Evolutionary conservation across 1,139 yeast species (phyloP).

Genomic region (Petasospora rhodanensis): DNA sequence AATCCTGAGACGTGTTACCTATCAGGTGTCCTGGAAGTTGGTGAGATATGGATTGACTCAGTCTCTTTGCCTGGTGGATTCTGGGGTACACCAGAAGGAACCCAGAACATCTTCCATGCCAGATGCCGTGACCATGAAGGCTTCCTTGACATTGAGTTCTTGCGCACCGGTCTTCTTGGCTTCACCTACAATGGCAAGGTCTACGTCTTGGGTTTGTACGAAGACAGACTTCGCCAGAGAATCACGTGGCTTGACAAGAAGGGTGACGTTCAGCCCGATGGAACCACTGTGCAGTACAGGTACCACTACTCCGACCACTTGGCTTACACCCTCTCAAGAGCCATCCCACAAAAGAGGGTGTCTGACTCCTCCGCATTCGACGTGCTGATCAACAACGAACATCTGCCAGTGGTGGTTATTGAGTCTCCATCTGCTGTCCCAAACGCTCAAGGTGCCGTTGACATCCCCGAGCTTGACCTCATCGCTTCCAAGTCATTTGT

Average conservation of each 20-base stretch:
- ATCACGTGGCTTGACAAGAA: constrained; percentile 60
- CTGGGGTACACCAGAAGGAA: constrained; percentile 68
- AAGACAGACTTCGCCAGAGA: constrained; percentile 82
- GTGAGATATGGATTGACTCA: constrained; percentile 95
- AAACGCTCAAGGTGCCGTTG: constrained; percentile 34
- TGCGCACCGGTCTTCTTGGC: constrained; percentile 88
- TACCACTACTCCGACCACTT: constrained; percentile 83
- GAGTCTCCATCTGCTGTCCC: constrained; percentile 71
- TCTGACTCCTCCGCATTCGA: constrained; percentile 93
- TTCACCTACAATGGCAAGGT: constrained; percentile 84
- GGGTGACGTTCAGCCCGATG: constrained; percentile 15
- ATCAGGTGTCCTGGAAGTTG: constrained; percentile 74
- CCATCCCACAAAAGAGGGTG: constrained; percentile 60
- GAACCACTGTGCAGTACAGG: constrained; percentile 32
- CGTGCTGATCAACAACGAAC: constrained; percentile 76
- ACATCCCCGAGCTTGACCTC: constrained; percentile 59
- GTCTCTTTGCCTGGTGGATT: constrained; percentile 87
- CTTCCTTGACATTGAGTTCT: constrained; percentile 65
- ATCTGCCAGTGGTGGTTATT: constrained; percentile 79
- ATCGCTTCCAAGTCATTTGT: constrained; percentile 74
- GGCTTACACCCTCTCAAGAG: constrained; percentile 66
- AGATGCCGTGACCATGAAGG: constrained; percentile 70
- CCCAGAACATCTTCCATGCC: constrained; percentile 77
- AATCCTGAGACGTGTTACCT: constrained; percentile 82
- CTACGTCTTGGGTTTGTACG: constrained; percentile 83